Evolutionary conservation across 2,329 filamentous ascomycete genomes (phyloP), one percentile per base, ranked within the genome.

Genomic region (Fusarium phyllophilum): DNA sequence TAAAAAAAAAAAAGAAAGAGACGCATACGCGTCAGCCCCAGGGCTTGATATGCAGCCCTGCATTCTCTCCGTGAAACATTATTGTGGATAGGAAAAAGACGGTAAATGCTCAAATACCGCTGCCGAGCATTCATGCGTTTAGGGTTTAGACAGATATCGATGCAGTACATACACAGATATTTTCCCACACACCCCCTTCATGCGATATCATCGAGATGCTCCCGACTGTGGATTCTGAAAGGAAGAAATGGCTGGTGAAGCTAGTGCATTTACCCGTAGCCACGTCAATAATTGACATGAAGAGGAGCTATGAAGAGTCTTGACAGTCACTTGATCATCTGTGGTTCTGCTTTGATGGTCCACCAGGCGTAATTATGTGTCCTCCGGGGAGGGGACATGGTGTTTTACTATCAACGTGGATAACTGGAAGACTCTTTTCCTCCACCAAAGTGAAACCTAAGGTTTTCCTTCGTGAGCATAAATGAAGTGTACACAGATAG

Each of bases 251-350:
- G 18, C n/a, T 46, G 18, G 45, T 38, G n/a, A 34, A 48, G 44
- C 41, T 52, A 56, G 34, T 64, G 62, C 55, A 72, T 42, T 36
- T 51, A 60, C 52, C 62, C 49, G 45, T 56, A 55, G 58, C 57
- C 38, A 57, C 63, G 49, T 24, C 48, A 38, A 12, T 46, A 51
- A 31, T 24, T 24, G 34, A 36, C 26, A 49, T 22, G 34, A 59
- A 24, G 33, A 44, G 20, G 14, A 52, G 34, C 41, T 26, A 33
- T 39, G 24, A 29, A 31, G 36, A 41, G 34, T n/a, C 15, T 41
- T 41, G 51, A 29, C 26, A 18, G 51, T 52, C 31, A 48, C 39
- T 17, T 51, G 33, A 51, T 49, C n/a, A 24, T 45, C 15, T 45
- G 39, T 20, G 24, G 38, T 20, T 45, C 8, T 24, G 13, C 34